Base-by-base conservation (phyloP, 2,329 filamentous ascomycete species). In the Trichoderma koningiopsis region DNA sequence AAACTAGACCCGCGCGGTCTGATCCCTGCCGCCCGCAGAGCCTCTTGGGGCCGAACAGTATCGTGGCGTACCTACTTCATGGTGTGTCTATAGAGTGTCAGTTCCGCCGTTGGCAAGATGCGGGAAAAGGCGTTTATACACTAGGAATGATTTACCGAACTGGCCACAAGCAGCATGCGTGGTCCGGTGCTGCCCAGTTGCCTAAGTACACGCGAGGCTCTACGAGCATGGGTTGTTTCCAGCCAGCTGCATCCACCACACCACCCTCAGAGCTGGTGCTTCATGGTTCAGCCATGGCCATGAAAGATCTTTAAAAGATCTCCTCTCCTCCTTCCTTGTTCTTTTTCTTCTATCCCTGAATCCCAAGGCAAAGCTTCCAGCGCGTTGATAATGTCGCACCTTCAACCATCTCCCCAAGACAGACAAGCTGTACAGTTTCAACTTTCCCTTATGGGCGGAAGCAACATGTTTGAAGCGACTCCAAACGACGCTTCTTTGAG, bases 121-220 rank as follows among this genome's bases (percentile, higher is more conserved):
- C 22, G 13, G 13, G 35, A 35, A 43, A 65, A 65, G 49, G 52
- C 62, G 62, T 29, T n/a, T 49, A 43, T 43, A n/a, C 14, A 37
- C n/a, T 27, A n/a, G 24, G 10, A 14, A 22, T 52, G 19, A 37
- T 37, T 52, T 31, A 66, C 62, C 62, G 62, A 65, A 61, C n/a
- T 16, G 55, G n/a, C 19, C 29, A 55, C 53, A 19, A 19, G 19
- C 19, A 49, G 47, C n/a, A 49, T 49, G 52, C 47, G 31, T 53
- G 43, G 43, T 24, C 14, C 14, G 13, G 29, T 53, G 43, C 19
- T 53, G 60, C 60, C 47, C 60, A 63, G 29, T 52, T 63, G 60
- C 60, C 60, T 49, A 49, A 40, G 4, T 19, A 65, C 29, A 35
- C 37, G 53, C 62, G 37, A 66, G 62, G 62, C 62, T 66, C 62